A percentile compares a stretch with the other conserved stretches of the same genome.
Evolutionary conservation across 305 asterid species (phyloP).

Genomic region (Rubia peregrina): DNA sequence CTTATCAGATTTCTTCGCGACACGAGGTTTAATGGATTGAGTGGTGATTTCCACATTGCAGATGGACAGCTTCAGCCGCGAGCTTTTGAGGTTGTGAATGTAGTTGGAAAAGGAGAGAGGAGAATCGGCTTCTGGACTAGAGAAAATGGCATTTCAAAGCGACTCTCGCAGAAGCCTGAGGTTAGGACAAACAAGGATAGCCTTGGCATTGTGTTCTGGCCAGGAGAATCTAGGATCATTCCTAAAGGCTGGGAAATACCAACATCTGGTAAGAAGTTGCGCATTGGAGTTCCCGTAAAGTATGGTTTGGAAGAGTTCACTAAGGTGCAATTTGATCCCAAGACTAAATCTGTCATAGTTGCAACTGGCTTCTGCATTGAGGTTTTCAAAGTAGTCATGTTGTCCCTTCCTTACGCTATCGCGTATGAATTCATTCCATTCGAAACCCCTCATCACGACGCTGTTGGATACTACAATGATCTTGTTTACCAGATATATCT

Average conservation of each 20-base stretch:
- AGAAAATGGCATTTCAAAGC: conserved; percentile 24
- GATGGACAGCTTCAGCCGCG: conserved; percentile 35
- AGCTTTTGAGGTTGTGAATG: conserved; percentile 38
- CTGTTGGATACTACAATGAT: conserved; percentile 24
- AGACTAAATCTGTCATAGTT: conserved; percentile 19
- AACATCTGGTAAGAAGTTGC: conserved; percentile 26
- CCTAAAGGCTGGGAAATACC: conserved; percentile 54
- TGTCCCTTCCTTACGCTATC: conserved; percentile 31
- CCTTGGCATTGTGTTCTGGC: conserved; percentile 39
- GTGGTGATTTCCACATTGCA: conserved; percentile 38
- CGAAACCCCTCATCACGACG: conserved; percentile 13
- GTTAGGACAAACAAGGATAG: conserved; percentile 16
- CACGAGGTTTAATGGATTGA: conserved; percentile 30
- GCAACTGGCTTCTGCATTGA: conserved; percentile 38
- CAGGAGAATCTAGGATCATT: conserved; percentile 28
- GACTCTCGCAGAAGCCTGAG: not conserved
- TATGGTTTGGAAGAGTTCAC: conserved; percentile 29
- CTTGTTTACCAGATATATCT: conserved; percentile 24
- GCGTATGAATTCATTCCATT: conserved; percentile 25
- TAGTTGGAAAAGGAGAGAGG: conserved; percentile 28
- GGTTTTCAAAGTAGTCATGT: conserved; percentile 32
- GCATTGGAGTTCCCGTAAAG: conserved; percentile 39
- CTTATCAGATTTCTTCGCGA: conserved; percentile 28
- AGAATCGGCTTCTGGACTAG: conserved; percentile 38
- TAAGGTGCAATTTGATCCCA: conserved; percentile 23